Percentiles rank a stretch among this genome's conserved stretches.
Evolutionary conservation across 2,329 filamentous ascomycete genomes (phyloP).

Genomic region (Ophiosphaerella narmari): DNA sequence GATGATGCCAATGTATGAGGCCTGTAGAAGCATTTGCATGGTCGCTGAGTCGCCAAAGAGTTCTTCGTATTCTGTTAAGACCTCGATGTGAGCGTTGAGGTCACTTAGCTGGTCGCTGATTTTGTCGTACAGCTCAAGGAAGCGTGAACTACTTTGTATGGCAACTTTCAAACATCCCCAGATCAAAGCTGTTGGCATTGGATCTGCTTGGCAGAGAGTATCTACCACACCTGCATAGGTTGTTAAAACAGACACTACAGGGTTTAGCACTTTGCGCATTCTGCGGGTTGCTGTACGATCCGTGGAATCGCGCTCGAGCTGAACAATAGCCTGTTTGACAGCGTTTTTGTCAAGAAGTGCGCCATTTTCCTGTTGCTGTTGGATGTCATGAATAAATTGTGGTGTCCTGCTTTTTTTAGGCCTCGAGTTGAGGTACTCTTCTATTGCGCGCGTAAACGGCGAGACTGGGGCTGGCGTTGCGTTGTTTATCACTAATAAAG

Average conservation of each 20-base stretch:
- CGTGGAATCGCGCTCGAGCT: background rate
- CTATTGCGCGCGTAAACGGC: background rate
- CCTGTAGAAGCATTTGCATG: conserved; percentile 1
- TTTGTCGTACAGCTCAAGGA: conserved; percentile 1
- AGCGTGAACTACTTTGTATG: background rate
- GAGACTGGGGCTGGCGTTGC: background rate
- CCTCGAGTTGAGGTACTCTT: conserved; percentile 2
- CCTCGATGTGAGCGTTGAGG: background rate
- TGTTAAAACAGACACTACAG: conserved; percentile 1
- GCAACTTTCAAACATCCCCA: conserved; percentile 1
- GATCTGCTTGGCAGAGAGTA: conserved; percentile 1
- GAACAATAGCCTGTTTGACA: background rate
- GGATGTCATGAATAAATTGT: conserved; percentile 2
- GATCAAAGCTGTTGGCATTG: conserved; percentile 4
- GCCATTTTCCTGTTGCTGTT: conserved; percentile 1
- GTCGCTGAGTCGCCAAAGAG: background rate
- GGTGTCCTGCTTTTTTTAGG: conserved; percentile 3
- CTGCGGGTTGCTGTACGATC: conserved; percentile 1
- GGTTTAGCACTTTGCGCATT: conserved; percentile 3
- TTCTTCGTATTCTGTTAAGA: conserved; percentile 1
- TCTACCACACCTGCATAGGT: conserved; percentile 1
- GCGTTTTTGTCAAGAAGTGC: background rate
- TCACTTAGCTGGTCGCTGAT: background rate
- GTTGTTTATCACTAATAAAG: too few relatives aligned
- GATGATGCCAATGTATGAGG: conserved; percentile 3